These are phyloP conservation scores for Diaporthe sp. DNA, from an alignment of 2,329 filamentous ascomycete genomes.

Conservation along the genomic window DNA sequence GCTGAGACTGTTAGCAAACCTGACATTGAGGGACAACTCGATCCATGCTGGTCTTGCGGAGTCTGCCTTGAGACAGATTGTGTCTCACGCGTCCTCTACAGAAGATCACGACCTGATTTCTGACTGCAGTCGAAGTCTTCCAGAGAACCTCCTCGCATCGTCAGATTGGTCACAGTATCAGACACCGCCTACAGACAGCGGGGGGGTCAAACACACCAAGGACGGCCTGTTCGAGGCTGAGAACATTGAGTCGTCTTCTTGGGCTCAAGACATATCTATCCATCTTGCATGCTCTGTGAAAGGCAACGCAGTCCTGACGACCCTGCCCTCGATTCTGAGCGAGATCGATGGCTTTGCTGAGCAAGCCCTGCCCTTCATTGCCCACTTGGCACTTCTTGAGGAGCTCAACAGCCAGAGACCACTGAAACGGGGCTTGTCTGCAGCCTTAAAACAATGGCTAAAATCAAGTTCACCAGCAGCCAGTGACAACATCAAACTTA, in stretches of 20 bases:
- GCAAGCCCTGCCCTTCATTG: constrained; percentile 81
- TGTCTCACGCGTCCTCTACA: constrained; percentile 62
- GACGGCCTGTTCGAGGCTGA: constrained; percentile 48
- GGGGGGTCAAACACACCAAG: constrained; percentile 41
- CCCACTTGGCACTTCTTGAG: constrained; percentile 81
- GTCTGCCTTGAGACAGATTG: constrained; percentile 65
- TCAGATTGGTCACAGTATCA: constrained; percentile 68
- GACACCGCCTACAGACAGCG: constrained; percentile 64
- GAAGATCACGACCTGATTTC: constrained; percentile 59
- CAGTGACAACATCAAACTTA: constrained; percentile 73
- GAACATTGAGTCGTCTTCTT: constrained; percentile 59
- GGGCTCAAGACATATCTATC: constrained; percentile 72
- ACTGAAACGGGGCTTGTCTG: constrained; percentile 73
- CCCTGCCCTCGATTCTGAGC: constrained; percentile 73
- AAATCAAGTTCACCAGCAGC: constrained; percentile 53
- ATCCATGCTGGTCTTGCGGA: constrained; percentile 69
- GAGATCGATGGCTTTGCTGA: constrained; percentile 77
- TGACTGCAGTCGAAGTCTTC: constrained; percentile 63
- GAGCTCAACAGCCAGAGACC: constrained; percentile 71
- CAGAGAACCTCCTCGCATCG: constrained; percentile 61
- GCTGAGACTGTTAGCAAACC: constrained; percentile 68
- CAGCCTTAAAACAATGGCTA: constrained; percentile 73
- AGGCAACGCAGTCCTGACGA: constrained; percentile 75
- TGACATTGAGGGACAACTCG: constrained; percentile 69
- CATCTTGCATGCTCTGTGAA: constrained; percentile 69